These are phyloP conservation scores for Daldinia bambusicola DNA, from an alignment of 495 filamentous ascomycete genomes.

Conservation along the genomic window DNA sequence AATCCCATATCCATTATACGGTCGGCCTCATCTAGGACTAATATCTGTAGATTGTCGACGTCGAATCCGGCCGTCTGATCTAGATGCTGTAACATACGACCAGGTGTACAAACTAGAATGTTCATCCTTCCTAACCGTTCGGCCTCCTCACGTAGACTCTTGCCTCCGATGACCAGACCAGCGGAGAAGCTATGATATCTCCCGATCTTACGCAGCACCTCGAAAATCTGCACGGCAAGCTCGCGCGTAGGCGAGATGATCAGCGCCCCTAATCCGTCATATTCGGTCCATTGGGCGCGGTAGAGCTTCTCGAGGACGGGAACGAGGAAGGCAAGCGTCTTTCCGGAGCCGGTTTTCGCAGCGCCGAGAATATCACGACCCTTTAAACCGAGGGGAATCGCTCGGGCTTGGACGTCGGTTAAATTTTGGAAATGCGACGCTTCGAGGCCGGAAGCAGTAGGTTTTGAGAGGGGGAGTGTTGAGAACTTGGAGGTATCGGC, in stretches of 20 bases:
- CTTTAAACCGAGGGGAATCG: slow-evolving; percentile 85
- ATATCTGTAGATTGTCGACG: slow-evolving; percentile 87
- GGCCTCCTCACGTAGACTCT: slow-evolving; percentile 86
- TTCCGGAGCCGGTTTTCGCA: slow-evolving; percentile 96
- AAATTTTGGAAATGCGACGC: slow-evolving; percentile 89
- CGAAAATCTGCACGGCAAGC: slow-evolving; percentile 96
- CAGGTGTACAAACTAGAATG: slow-evolving; percentile 95
- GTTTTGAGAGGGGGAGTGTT: slow-evolving; percentile 85
- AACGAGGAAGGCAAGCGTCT: slow-evolving; percentile 92
- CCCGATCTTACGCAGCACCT: slow-evolving; percentile 90
- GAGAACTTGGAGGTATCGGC: slow-evolving; percentile 69
- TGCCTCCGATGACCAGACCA: slow-evolving; percentile 94
- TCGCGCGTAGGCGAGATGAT: slow-evolving; percentile 96
- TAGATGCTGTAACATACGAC: slow-evolving; percentile 93
- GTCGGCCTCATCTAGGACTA: slow-evolving; percentile 96
- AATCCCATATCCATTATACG: slow-evolving; percentile 99
- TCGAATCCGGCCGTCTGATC: slow-evolving; percentile 93
- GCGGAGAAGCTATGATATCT: slow-evolving; percentile 91
- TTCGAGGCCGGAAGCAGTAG: slow-evolving; percentile 82
- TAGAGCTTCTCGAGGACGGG: slow-evolving; percentile 97
- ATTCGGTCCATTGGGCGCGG: slow-evolving; percentile 85
- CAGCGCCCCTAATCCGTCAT: slow-evolving; percentile 90
- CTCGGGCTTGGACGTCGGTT: slow-evolving; percentile 90
- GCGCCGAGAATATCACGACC: slow-evolving; percentile 92
- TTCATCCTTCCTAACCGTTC: slow-evolving; percentile 93